Conservation (phyloP, 352 stramenopile genomes). For the Pythium phragmiticola region DNA sequence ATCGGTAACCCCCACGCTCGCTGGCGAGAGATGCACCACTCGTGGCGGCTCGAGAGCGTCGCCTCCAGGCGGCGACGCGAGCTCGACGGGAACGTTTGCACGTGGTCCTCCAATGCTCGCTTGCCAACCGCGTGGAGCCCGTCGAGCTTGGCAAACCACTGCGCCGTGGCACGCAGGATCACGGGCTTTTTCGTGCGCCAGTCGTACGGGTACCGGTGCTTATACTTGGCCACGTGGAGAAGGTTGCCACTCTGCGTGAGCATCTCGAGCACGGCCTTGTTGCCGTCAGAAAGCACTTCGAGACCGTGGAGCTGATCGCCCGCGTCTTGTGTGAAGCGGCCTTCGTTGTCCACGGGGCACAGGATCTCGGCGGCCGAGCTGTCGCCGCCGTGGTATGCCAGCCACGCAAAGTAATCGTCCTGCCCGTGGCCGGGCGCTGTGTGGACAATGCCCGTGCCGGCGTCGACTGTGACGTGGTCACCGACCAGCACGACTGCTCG, state of each 20-base stretch:
- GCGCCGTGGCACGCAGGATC: conserved; percentile 96
- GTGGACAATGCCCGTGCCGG: conserved; percentile 98
- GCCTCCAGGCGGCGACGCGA: conserved; percentile 82
- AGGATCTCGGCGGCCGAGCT: conserved; percentile 39
- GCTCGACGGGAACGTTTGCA: conserved; percentile 92
- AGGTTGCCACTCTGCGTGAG: conserved; percentile 81
- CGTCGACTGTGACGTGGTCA: conserved; percentile 98
- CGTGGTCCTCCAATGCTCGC: conserved; percentile 50
- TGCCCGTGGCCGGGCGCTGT: conserved; percentile 97
- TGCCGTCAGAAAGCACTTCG: conserved; percentile 92
- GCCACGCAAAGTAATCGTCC: conserved; percentile 92
- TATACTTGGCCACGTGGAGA: conserved; percentile 86
- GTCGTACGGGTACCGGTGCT: conserved; percentile 98
- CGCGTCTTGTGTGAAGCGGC: conserved; percentile 89
- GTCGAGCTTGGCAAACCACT: conserved; percentile 98
- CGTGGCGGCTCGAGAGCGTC: conserved; percentile 87
- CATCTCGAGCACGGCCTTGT: conserved; percentile 88
- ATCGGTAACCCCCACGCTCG: conserved; percentile 98
- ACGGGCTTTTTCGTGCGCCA: conserved; percentile 99
- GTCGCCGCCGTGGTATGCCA: conserved; percentile 42
- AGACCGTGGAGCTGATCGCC: conserved; percentile 83
- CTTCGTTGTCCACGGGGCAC: conserved; percentile 68
- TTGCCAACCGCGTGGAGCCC: conserved; percentile 86
- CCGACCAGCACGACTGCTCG: conserved; percentile 88
- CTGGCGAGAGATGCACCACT: conserved; percentile 99